Conservation (phyloP, 2,329 filamentous ascomycete species). For the Botrytis paeoniae region DNA sequence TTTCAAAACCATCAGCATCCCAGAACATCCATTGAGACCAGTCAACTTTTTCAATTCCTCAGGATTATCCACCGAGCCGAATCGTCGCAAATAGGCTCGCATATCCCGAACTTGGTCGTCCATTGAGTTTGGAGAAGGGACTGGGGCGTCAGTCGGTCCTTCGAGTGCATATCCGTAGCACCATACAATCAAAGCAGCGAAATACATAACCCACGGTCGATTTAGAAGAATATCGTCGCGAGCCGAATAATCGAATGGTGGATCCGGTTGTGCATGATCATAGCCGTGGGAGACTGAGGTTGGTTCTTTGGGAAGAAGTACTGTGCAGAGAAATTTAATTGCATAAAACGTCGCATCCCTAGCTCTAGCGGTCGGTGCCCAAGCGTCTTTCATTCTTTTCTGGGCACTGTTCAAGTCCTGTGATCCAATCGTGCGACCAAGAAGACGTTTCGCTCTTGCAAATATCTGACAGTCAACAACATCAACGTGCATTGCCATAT, state of each 20-base stretch:
- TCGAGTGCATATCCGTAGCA: constrained; percentile 90
- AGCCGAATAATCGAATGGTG: constrained; percentile 64
- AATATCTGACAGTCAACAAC: constrained; percentile 98
- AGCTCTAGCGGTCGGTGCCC: constrained; percentile 85
- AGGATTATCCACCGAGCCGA: constrained; percentile 69
- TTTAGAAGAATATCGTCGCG: constrained; percentile 88
- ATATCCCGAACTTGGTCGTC: constrained; percentile 73
- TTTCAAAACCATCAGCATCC: constrained; percentile 75
- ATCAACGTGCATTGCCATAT: constrained; percentile 97
- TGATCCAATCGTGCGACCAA: constrained; percentile 79
- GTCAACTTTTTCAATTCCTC: constrained; percentile 71
- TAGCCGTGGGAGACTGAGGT: constrained; percentile 35
- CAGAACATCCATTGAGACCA: constrained; percentile 79
- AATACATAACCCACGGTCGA: constrained; percentile 92
- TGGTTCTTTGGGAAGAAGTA: constrained; percentile 62
- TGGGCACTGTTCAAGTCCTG: constrained; percentile 78
- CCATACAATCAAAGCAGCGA: constrained; percentile 90
- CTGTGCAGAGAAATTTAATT: constrained; percentile 81
- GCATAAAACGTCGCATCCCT: constrained; percentile 92
- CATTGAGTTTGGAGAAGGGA: constrained; percentile 48
- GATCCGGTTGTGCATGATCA: constrained; percentile 32
- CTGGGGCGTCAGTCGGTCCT: constrained; percentile 59
- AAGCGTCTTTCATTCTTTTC: constrained; percentile 79
- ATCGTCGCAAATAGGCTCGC: constrained; percentile 70
- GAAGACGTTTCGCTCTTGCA: constrained; percentile 77